Evolutionary conservation across 2,329 filamentous ascomycete species (phyloP), one percentile per base, ranked within the genome.

Genomic region (Pseudomassariella vexata): DNA sequence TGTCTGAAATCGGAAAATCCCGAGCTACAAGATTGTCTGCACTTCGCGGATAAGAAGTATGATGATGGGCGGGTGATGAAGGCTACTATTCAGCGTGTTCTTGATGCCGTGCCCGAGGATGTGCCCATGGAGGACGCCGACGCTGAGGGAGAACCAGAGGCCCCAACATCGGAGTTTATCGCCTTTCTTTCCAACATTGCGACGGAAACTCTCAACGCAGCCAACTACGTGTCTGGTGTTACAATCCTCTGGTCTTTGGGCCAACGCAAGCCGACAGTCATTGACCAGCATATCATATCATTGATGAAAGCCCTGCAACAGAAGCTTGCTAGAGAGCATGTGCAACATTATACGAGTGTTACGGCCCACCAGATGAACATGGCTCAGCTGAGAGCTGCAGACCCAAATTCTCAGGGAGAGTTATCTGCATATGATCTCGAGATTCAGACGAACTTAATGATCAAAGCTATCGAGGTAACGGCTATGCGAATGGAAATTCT

Each of bases 191-290:
- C 86, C 12, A 74, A 79, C n/a, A 78, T 90, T 33, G 88, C 89
- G 2, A 90, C 85, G 0, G 92, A 96, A 58, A 83, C 84, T 8
- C 77, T 98, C 44, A 85, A 85, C 5, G 80, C 80, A 32, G 75
- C 73, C 36, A 87, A 88, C 44, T 87, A 94, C 50, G 76, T 89
- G 12, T 87, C 89, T 9, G 88, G 87, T 26, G 83, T 98, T 55
- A 95, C 95, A 53, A 82, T 94, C 16, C 65, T 98, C 11, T 96
- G 89, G 89, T 92, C 87, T 11, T 65, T 99, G 14, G 87, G 87
- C 5, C 78, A 85, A 47, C 82, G 85, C 38, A 89, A 85, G 49
- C 85, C 90, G 2, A 78, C 83, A 10, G 81, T 92, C 42, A 86
- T 98, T 40, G 92, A 98, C 55, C 74, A 85, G 38, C 92, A 98